Base-by-base conservation (phyloP, 768 basidiomycete genomes). In the Cubamyces lactineus region DNA sequence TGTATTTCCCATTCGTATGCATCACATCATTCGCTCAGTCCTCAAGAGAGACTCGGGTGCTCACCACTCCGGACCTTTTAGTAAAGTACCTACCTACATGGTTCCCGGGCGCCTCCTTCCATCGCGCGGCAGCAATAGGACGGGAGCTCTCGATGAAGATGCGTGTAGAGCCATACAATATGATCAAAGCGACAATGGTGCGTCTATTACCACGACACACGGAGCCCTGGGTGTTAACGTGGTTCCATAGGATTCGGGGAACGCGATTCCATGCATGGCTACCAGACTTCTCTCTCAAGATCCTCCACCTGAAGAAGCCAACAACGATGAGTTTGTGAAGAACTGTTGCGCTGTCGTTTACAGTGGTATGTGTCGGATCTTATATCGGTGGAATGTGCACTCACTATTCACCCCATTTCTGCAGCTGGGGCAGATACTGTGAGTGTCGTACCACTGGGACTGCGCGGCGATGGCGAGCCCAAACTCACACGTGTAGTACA, bases 101-200 rank as follows among this genome's bases (percentile, higher is more conserved):
- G 67, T 42, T 68, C 28, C 67, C 67, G 2, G 66, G 67, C 9
- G 65, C 59, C 30, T 41, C 28, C 0, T 68, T 68, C 52, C 46
- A 53, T 16, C 50, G 59, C 21, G 38, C 21, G 23, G 67, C 67
- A 9, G 24, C 47, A 4, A 42, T 24, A 2, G 57, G 26, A 9
- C 28, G 47, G 3, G 53, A 55, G 21, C 16, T 34, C 2, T 50
- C 50, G 19, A 13, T 30, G 2, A 17, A 24, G 17, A 42, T 51
- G 41, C 57, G 57, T 9, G n/a, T 16, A 16, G 38, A 34, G 16
- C 52, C 59, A 17, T 61, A 41, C 51, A 15, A 41, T 11, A 34
- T 41, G 21, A 39, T 50, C 9, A 46, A 52, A 26, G 34, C 19
- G n/a, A 41, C 19, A 4, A 12, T 13, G 15, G 49, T 51, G 28